Percentiles rank a stretch among this genome's conserved stretches.
These are phyloP conservation scores for Solanum bulbocastanum DNA, from an alignment of 257 asterid genomes.

Conservation along the genomic window DNA sequence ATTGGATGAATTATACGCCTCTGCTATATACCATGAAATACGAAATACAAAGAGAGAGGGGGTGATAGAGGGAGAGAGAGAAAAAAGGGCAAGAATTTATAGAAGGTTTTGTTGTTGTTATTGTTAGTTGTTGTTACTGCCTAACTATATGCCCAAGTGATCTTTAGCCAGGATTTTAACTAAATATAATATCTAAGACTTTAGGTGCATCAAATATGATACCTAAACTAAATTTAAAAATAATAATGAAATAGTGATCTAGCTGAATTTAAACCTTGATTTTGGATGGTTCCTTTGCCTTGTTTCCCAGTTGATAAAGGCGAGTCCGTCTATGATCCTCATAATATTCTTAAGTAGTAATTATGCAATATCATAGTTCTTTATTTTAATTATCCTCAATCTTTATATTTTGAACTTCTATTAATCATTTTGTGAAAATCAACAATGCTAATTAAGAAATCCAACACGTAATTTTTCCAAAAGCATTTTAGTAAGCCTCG, in stretches of 20 bases:
- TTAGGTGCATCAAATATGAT: no score
- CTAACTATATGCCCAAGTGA: background rate
- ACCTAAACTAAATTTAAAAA: background rate
- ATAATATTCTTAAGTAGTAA: background rate
- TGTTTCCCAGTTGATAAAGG: no score
- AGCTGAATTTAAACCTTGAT: no score
- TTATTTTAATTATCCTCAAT: background rate
- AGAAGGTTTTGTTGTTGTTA: background rate
- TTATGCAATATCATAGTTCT: background rate
- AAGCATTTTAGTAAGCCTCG: background rate
- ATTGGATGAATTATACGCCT: background rate
- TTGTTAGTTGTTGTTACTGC: background rate
- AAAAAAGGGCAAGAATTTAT: background rate
- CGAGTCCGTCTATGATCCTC: background rate
- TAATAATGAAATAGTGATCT: no score
- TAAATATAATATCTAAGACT: no score
- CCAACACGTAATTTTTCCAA: rapidly evolving
- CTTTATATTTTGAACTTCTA: background rate
- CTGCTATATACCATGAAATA: background rate
- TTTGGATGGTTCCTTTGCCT: no score
- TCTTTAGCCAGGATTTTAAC: background rate
- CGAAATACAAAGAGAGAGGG: background rate
- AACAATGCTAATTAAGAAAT: no score
- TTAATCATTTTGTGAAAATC: no score
- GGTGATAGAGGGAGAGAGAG: background rate